Conservation (phyloP, 768 basidiomycete species). For the Mycena indigotica region DNA sequence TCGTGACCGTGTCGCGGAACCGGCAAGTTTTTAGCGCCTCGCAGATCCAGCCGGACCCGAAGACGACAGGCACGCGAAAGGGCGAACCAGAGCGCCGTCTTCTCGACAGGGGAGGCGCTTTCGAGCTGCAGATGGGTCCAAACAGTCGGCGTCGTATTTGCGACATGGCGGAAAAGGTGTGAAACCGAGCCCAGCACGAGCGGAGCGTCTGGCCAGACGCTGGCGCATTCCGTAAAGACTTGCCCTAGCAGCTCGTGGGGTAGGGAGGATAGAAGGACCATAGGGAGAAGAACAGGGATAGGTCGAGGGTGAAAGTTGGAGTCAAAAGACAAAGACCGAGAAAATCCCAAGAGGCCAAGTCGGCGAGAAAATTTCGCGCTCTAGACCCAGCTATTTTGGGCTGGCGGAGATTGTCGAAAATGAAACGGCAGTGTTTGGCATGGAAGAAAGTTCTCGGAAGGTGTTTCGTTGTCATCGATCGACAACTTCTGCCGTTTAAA, state of each 20-base stretch:
- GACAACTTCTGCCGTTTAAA: too few species aligned
- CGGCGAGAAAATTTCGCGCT: background rate
- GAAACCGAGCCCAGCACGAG: constrained; percentile 35
- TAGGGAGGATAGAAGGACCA: constrained; percentile 10
- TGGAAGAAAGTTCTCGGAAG: too few species aligned
- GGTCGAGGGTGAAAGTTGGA: background rate
- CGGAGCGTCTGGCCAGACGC: constrained; percentile 34
- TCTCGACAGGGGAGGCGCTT: constrained; percentile 21
- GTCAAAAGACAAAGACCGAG: background rate
- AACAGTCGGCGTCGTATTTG: constrained; percentile 30
- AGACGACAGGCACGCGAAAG: constrained; percentile 30
- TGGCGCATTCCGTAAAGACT: constrained; percentile 33
- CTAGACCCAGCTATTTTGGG: too few species aligned
- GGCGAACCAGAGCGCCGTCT: constrained; percentile 35
- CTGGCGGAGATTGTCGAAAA: too few species aligned
- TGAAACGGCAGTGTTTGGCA: too few species aligned
- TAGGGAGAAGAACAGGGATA: background rate
- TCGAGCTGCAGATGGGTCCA: constrained; percentile 34
- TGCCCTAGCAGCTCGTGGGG: constrained; percentile 40
- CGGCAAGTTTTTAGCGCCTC: background rate
- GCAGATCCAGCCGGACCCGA: constrained; percentile 25
- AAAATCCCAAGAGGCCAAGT: background rate
- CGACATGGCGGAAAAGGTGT: constrained; percentile 30
- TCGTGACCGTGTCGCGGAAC: background rate
- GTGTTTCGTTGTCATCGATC: too few species aligned